These are phyloP conservation scores for Linnemannia exigua DNA, from an alignment of 192 early-diverging fungal genomes.

Conservation along the genomic window DNA sequence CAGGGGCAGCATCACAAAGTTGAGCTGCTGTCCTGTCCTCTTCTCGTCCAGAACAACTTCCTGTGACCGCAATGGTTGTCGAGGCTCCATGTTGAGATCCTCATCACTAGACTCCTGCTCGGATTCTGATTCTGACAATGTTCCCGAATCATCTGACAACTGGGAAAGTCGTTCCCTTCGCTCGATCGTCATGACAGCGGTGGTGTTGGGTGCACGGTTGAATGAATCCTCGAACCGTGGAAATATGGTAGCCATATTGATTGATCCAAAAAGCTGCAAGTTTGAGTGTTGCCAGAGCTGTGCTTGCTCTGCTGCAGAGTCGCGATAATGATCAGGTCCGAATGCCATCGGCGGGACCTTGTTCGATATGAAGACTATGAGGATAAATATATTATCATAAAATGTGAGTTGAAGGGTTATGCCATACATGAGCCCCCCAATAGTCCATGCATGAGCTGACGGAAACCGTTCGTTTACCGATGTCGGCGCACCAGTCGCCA, in stretches of 20 bases:
- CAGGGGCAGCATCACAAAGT: conserved; percentile 39
- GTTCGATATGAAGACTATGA: conserved; percentile 40
- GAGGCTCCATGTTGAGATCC: background rate
- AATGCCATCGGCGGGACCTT: conserved; percentile 50
- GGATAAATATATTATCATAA: background rate
- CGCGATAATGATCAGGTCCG: conserved; percentile 34
- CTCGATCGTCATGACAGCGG: background rate
- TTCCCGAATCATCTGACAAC: background rate
- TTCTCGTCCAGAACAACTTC: conserved; percentile 8
- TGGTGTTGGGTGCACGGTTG: background rate
- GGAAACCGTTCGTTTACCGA: conserved; percentile 31
- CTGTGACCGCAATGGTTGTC: background rate
- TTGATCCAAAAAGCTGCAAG: conserved; percentile 49
- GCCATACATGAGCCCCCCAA: background rate
- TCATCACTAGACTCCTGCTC: background rate
- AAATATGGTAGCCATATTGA: conserved; percentile 37
- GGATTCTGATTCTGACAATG: background rate
- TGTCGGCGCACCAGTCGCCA: conserved; percentile 54
- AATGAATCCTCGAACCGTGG: conserved; percentile 35
- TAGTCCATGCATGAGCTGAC: no score
- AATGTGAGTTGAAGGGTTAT: no score
- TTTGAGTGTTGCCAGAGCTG: conserved; percentile 44
- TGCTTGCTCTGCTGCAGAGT: conserved; percentile 52
- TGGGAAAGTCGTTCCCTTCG: background rate
- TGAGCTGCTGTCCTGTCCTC: conserved; percentile 19